Evolutionary conservation across 2,329 filamentous ascomycete genomes (phyloP), one percentile per base, ranked within the genome.

Genomic region (Akanthomyces uredinophilus): DNA sequence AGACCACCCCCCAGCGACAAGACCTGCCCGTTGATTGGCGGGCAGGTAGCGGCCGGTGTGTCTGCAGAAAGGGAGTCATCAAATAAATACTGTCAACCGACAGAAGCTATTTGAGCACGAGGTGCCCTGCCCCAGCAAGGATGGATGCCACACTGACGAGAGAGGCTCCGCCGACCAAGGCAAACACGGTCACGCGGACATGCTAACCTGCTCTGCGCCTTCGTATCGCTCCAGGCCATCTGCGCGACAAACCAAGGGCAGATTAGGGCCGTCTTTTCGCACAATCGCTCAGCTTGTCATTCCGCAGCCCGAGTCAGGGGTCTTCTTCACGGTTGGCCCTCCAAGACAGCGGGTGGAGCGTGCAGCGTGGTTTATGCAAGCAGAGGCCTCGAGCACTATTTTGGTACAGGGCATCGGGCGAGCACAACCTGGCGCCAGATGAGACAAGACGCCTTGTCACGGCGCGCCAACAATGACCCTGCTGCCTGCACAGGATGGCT

Each of bases 51-150:
- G 41, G 43, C n/a, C 20, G 11, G 29, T 44, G 22, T 22, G 43
- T 44, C n/a, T 29, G 50, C 50, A 54, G n/a, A 27, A 52, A 39
- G 44, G 50, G 39, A 47, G 44, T 47, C 58, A 53, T 60, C 22
- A n/a, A 16, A 46, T 47, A n/a, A 16, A 46, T 47, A 32, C 16
- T 43, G 50, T 53, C 59, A 49, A 53, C 50, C 29, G 59, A 47
- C 50, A 55, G 57, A 54, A 55, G 14, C 32, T 39, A 49, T 27
- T 41, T 49, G 59, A 61, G 59, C 59, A 61, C 59, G 59, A 55
- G 59, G 51, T 61, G 32, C 29, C 39, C 43, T 49, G 29, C 50
- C 43, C 59, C 59, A 54, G 39, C 18, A 41, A 55, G 59, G 59
- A 61, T 61, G 51, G 59, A 61, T 61, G 51, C 51, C 50, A 61